These are phyloP conservation scores for Globisporangium polare DNA, from an alignment of 352 stramenopile species.

Conservation along the genomic window DNA sequence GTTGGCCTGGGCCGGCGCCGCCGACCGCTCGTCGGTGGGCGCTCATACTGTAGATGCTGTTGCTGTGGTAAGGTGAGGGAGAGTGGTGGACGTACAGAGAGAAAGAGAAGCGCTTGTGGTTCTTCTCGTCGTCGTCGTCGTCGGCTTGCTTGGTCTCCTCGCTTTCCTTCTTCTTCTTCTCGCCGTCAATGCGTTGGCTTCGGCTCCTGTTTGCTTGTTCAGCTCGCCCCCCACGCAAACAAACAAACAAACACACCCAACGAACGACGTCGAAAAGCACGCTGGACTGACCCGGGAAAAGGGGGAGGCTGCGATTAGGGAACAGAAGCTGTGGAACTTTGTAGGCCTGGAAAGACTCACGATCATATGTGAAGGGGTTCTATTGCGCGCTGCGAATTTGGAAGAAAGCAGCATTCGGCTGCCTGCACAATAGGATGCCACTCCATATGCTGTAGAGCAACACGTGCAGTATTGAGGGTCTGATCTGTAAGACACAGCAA, in stretches of 20 bases:
- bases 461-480: too few species aligned
- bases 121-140: not conserved
- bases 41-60: conserved; percentile 1
- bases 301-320: not conserved
- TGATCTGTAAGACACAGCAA: too few species aligned
- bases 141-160: not conserved
- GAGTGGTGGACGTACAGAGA: not conserved
- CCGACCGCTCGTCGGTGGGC: conserved; percentile 7
- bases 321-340: not conserved
- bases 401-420: too few species aligned
- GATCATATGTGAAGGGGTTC: too few species aligned
- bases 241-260: not conserved
- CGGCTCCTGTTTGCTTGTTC: not conserved
- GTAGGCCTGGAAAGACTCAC: too few species aligned
- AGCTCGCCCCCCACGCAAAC: not conserved
- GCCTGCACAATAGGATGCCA: too few species aligned
- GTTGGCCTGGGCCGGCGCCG: not conserved
- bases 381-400: too few species aligned
- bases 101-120: not conserved
- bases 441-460: too few species aligned
- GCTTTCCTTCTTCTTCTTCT: not conserved
- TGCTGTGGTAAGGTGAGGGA: not conserved
- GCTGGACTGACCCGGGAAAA: too few species aligned
- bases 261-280: too few species aligned
- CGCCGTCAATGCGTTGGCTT: not conserved